Evolutionary conservation across 2,329 filamentous ascomycete genomes (phyloP), one percentile per base, ranked within the genome.

Genomic region (Nemania serpens): DNA sequence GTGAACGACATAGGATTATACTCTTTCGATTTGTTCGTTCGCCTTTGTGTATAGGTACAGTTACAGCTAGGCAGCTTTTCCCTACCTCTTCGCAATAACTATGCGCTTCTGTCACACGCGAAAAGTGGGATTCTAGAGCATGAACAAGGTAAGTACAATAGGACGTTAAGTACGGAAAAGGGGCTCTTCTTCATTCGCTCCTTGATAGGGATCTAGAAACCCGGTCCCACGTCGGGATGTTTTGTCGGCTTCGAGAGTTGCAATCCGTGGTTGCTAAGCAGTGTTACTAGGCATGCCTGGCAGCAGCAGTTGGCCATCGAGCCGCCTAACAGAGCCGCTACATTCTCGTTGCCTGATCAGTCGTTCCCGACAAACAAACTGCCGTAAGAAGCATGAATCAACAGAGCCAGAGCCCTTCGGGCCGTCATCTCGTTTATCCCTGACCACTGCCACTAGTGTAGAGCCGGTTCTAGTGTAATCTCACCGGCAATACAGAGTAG

Each of bases 401-500:
- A 41, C 12, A 39, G 17, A 33, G 53, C n/a, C 22, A 61, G 29
- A 54, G 33, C 43, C 42, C 33, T 46, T 53, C 42, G 62, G 43
- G 34, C 47, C 51, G 52, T 58, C 62, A 61, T 64, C 46, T 55
- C 58, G 61, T 64, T 58, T 58, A 50, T 20, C 50, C 55, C 52
- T 43, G 20, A 45, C 41, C 20, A 53, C 29, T 39, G 49, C 29
- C 59, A 61, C 54, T 64, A 29, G 25, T 29, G 25, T 29, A 46
- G 61, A 55, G 43, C 50, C 51, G 29, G 42, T 41, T 55, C 37
- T 56, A 58, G 50, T 58, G 49, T 53, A n/a, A n/a, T n/a, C n/a
- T n/a, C 49, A 41, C 43, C 54, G 53, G 54, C 49, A 59, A 54
- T 53, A 63, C 62, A 55, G 59, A 59, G 62, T 59, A 64, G 59